A percentile compares a stretch with the other conserved stretches of the same genome.
Conservation (phyloP, 2,329 filamentous ascomycete genomes). For the Paracoccidioides brasiliensis region DNA sequence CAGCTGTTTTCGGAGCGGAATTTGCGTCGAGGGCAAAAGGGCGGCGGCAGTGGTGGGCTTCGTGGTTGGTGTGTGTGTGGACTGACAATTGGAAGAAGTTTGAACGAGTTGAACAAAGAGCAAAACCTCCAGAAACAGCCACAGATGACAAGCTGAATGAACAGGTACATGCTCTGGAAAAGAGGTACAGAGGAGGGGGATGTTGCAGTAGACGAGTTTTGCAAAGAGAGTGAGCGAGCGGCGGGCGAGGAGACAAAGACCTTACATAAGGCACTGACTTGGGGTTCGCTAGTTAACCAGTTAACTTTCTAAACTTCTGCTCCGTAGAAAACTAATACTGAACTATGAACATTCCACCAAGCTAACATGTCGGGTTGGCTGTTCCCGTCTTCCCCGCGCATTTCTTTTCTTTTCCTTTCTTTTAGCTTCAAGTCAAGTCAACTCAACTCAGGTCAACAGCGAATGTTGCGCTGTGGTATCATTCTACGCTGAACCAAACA, state of each 20-base stretch:
- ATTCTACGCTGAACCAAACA: no score
- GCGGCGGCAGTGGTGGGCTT: slow-evolving; percentile 9
- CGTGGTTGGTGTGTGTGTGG: slow-evolving; percentile 11
- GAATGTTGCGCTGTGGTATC: neutral
- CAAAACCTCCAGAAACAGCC: slow-evolving; percentile 20
- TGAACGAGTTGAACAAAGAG: slow-evolving; percentile 16
- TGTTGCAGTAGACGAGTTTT: slow-evolving; percentile 20
- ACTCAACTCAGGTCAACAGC: neutral
- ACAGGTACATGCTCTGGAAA: slow-evolving; percentile 12
- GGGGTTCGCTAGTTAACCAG: no score
- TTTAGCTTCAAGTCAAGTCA: no score
- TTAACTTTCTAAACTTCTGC: no score
- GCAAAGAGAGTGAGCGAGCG: slow-evolving; percentile 16
- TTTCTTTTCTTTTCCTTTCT: no score
- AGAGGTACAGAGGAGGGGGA: slow-evolving; percentile 11
- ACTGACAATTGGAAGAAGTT: slow-evolving; percentile 3
- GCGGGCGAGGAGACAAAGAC: slow-evolving; percentile 9
- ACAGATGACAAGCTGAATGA: slow-evolving; percentile 18
- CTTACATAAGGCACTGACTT: no score
- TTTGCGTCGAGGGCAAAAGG: neutral
- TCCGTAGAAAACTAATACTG: no score
- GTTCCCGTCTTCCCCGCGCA: slow-evolving; percentile 4
- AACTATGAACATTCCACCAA: no score
- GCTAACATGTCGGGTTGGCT: neutral
- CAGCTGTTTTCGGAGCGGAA: slow-evolving; percentile 9